A percentile compares a stretch with the other conserved stretches of the same genome.
These are phyloP conservation scores for Ogataea nonfermentans DNA, from an alignment of 805 yeast genomes.

Conservation along the genomic window DNA sequence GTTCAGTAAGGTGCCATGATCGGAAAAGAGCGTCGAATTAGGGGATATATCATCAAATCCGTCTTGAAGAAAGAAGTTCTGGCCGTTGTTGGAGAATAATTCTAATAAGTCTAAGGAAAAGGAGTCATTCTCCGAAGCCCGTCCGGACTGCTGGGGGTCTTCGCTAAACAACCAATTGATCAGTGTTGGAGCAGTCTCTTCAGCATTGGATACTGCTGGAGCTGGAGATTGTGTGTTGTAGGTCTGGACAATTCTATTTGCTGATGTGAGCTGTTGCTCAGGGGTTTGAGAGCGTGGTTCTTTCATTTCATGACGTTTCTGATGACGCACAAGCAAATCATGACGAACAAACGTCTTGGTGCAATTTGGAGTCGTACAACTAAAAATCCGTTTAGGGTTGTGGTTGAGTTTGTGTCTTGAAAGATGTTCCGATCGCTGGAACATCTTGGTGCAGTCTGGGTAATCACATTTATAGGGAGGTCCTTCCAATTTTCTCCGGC, in stretches of 20 bases:
- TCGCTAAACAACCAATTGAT: conserved; percentile 33
- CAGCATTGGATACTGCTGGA: neutral
- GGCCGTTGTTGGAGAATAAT: conserved; percentile 27
- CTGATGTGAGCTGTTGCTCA: conserved; percentile 18
- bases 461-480: conserved; percentile 40
- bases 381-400: conserved; percentile 51
- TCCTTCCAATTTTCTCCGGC: conserved; percentile 20
- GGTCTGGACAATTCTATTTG: conserved; percentile 26
- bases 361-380: conserved; percentile 48
- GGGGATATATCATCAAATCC: conserved; percentile 30
- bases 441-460: conserved; percentile 52
- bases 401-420: conserved; percentile 66
- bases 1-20: neutral
- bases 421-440: conserved; percentile 61
- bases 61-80: conserved; percentile 32
- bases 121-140: conserved; percentile 1
- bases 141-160: conserved; percentile 3
- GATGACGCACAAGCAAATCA: conserved; percentile 51
- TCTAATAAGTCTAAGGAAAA: conserved; percentile 26
- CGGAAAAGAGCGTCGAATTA: conserved; percentile 9
- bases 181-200: conserved; percentile 19
- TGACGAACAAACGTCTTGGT: conserved; percentile 61
- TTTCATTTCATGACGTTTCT: conserved; percentile 39
- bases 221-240: conserved; percentile 12
- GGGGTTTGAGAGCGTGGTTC: neutral